phyloP scores from a whole-genome alignment of 148 eudicot genomes.

The Fallopia convolvulus region DNA sequence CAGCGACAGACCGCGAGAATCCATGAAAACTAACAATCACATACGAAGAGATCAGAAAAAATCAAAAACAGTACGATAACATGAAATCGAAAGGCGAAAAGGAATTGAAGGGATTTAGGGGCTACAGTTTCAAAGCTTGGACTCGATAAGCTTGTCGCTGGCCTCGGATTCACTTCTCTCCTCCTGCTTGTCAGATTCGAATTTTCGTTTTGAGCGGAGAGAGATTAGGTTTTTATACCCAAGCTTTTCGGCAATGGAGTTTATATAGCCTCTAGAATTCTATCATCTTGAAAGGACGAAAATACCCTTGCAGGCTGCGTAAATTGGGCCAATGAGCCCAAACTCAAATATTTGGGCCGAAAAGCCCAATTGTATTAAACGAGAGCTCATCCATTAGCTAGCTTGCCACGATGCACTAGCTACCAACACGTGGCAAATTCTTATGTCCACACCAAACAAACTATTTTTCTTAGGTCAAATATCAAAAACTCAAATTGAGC shows the following conservation, averaged over 20 bases:
- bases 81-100: not conserved
- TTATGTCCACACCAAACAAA: not conserved
- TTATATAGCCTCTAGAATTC: not conserved
- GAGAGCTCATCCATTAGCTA: not conserved
- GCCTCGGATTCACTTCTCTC: conserved; percentile 1
- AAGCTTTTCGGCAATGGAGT: not conserved
- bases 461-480: not conserved
- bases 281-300: not conserved
- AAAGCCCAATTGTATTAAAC: not conserved
- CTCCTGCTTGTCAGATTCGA: not conserved
- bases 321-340: not conserved
- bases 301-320: not conserved
- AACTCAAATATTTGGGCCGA: not conserved
- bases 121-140: not conserved
- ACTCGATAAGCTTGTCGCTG: not conserved
- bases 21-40: not conserved
- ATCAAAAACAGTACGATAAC: not conserved
- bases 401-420: not conserved
- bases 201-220: not conserved
- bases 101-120: not conserved
- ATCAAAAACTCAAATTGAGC: not conserved
- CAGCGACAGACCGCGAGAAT: not conserved
- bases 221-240: conserved; percentile 2
- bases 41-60: not conserved
- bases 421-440: conserved; percentile 1